A percentile compares a stretch with the other conserved stretches of the same genome.
These are phyloP conservation scores for Neurospora hispaniola DNA, from an alignment of 495 filamentous ascomycete species.

Conservation along the genomic window DNA sequence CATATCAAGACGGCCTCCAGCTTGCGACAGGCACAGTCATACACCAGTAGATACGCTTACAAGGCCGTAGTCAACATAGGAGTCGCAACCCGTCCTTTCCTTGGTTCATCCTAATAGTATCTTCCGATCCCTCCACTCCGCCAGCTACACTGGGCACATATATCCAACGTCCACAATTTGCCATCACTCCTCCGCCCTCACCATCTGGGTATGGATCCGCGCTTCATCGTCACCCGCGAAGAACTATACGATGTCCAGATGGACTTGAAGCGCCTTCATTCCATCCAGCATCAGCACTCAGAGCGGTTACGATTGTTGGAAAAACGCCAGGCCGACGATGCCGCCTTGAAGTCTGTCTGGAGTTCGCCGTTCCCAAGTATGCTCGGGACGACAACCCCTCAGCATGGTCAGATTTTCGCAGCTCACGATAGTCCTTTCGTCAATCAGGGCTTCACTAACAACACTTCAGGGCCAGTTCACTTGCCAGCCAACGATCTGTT, in stretches of 20 bases:
- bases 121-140: not conserved
- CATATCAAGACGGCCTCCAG: slow-evolving; percentile 4
- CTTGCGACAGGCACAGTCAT: not conserved
- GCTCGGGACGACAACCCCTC: slow-evolving; percentile 57
- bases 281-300: slow-evolving; percentile 67
- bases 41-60: not conserved
- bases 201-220: slow-evolving; percentile 42
- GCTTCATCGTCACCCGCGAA: slow-evolving; percentile 44
- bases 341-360: slow-evolving; percentile 77
- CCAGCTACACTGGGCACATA: not conserved
- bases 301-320: slow-evolving; percentile 72
- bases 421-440: not conserved
- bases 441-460: slow-evolving; percentile 16
- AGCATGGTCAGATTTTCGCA: slow-evolving; percentile 54
- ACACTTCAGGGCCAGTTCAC: slow-evolving; percentile 53
- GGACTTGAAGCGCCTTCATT: slow-evolving; percentile 74
- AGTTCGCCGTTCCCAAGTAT: slow-evolving; percentile 76
- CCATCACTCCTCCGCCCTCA: not conserved
- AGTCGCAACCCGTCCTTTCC: not conserved
- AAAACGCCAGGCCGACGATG: slow-evolving; percentile 70
- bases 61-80: not conserved
- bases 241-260: slow-evolving; percentile 81
- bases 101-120: not conserved
- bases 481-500: slow-evolving; percentile 56
- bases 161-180: not conserved